Evolutionary conservation across 805 yeast species (phyloP), one percentile per base, ranked within the genome.

Genomic region (Saccharomycopsis vini): DNA sequence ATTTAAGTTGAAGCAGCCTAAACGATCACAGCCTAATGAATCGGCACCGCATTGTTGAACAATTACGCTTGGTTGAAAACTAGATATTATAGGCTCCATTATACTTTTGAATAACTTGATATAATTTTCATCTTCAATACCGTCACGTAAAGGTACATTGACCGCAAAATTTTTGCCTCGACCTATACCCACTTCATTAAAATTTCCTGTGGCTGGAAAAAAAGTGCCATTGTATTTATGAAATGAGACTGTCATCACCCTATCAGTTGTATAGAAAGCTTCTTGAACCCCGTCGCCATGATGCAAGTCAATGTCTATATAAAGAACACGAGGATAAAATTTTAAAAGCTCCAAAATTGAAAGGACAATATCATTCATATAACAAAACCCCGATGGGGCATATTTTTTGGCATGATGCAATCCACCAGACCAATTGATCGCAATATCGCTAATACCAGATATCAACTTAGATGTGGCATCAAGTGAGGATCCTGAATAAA

Each of bases 251-350:
- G 95, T 86, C 86, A 83, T 84, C 29, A 87, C 96, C 37, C 95
- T 66, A 62, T 88, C 95, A 1, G 95, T 83, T 22, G 94, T 77
- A 60, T 87, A 88, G 58, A 90, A 90, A 1, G 97, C 97, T 62
- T 90, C 97, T 62, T 90, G 95, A 16, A 90, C 97, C 52, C 97
- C 97, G 62, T 90, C 97, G 36, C 97, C 97, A 58, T 90, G 97
- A 61, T 90, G 97, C 12, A 90, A 75, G 61, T 90, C 97, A 45
- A 88, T 89, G 62, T 90, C 97, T 43, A 90, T 84, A 60, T 90
- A 90, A 59, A 90, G 69, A 5, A 90, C 96, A 51, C 97, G 73
- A 34, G 95, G 92, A 62, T 89, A 95, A 51, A 85, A 87, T 42
- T 96, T 68, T 49, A 90, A 67, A 34, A 90, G 69, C 59, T 90